Base-by-base conservation (phyloP, 352 stramenopile genomes). In the Stephanocyclus meneghinianus region DNA sequence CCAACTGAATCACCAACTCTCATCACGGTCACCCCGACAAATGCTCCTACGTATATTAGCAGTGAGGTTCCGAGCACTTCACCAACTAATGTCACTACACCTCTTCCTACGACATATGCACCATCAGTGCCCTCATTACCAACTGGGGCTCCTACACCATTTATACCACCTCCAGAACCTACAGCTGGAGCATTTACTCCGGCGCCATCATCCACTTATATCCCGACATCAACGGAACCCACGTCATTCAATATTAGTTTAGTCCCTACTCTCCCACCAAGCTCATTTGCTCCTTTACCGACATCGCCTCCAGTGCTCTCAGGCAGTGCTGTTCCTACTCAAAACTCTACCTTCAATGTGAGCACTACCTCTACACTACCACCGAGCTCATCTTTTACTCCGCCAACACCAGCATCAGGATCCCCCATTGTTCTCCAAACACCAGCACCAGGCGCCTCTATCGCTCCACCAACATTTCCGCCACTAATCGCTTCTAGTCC, bases 141-240 rank as follows among this genome's bases (percentile, higher is more conserved):
- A 15, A 55, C 47, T 11, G 47, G 5, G 4, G 3, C 47, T 6
- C 47, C 47, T 26, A 55, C 47, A 55, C 15, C n/a, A 61, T 37
- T 61, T 7, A 37, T n/a, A 32, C 10, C 15, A 0, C n/a, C 21
- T 61, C 26, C 53, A 61, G 2, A 16, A 21, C 53, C 53, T 32
- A 61, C 53, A 35, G 13, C 53, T 35, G 11, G 15, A 16, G 16
- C 29, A 6, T 5, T 26, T 15, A 35, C 53, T 30, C 26, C 13
- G 5, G 16, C 53, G 30, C 26, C 53, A 32, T 32, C 53, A 15
- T 26, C 21, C 21, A 61, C 53, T 1, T 61, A n/a, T 30, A 32
- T 61, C 29, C 53, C 53, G 30, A 61, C 53, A 32, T 61, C 53
- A 61, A n/a, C 21, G 2, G 18, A 61, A 26, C 53, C 53, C 15